Conservation (phyloP, 139 green algal genomes). For the Ettlia oleoabundans region DNA sequence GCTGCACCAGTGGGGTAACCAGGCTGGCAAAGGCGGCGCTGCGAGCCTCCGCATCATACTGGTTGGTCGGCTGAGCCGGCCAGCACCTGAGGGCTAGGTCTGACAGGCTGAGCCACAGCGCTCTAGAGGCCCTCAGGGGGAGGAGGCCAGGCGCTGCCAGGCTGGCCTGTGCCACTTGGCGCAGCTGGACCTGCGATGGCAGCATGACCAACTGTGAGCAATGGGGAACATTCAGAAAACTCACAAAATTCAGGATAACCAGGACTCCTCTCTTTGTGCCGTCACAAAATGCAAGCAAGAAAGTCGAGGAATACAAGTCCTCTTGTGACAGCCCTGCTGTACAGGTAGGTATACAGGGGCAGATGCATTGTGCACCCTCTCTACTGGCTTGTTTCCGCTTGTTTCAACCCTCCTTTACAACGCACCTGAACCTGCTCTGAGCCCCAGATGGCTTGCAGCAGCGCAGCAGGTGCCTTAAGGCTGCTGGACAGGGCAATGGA, state of each 20-base stretch:
- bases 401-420: neutral
- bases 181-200: conserved; percentile 8
- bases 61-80: neutral
- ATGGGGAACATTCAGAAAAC: no score
- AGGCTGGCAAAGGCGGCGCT: neutral
- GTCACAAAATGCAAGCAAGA: no score
- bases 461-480: conserved; percentile 7
- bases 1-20: neutral
- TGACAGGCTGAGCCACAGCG: conserved; percentile 31
- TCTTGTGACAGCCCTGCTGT: no score
- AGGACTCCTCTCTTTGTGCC: no score
- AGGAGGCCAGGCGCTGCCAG: neutral
- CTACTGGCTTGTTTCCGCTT: no score
- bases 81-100: conserved; percentile 37
- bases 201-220: neutral
- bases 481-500: conserved; percentile 31
- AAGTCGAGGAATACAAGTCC: no score
- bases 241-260: no score
- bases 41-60: neutral
- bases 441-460: conserved; percentile 17
- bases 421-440: conserved; percentile 13
- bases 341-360: no score
- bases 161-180: neutral
- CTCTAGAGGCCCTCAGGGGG: neutral
- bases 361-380: neutral